These are phyloP conservation scores for Alnus rubra DNA, from an alignment of 306 rosid genomes.

Conservation along the genomic window DNA sequence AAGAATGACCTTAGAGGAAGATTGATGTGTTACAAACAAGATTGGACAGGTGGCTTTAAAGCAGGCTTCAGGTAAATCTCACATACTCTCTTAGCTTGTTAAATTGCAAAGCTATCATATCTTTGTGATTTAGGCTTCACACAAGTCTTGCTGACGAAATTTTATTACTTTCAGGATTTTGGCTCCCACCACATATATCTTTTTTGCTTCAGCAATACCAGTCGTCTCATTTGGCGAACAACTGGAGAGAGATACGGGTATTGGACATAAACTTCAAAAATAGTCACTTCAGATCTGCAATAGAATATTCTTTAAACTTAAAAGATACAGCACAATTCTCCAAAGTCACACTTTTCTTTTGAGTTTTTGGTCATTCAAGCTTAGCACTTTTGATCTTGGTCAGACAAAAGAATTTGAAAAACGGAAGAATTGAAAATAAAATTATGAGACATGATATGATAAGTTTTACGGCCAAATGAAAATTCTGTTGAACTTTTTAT, in stretches of 20 bases:
- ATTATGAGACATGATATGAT: neutral
- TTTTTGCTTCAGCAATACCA: conserved; percentile 84
- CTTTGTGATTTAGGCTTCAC: conserved; percentile 9
- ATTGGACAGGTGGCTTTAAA: conserved; percentile 74
- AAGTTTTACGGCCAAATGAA: neutral
- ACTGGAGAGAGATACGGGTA: conserved; percentile 73
- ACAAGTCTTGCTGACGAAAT: neutral
- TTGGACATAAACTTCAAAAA: neutral
- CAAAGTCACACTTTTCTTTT: conserved; percentile 8
- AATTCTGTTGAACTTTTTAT: neutral
- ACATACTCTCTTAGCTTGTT: neutral
- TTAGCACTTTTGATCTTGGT: neutral
- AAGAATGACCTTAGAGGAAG: conserved; percentile 87
- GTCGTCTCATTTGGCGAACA: conserved; percentile 88
- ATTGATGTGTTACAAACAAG: conserved; percentile 87
- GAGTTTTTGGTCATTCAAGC: neutral
- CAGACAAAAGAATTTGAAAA: neutral
- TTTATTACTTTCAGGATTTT: conserved; percentile 53
- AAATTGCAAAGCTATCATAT: neutral
- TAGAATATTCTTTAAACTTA: conserved; percentile 25
- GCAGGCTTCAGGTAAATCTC: conserved; percentile 68
- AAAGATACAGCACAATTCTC: neutral
- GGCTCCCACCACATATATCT: conserved; percentile 93
- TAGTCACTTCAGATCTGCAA: conserved; percentile 3
- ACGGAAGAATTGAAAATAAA: neutral